Evolutionary conservation across 805 yeast genomes (phyloP).

Genomic region (Suhomyces prunicola): DNA sequence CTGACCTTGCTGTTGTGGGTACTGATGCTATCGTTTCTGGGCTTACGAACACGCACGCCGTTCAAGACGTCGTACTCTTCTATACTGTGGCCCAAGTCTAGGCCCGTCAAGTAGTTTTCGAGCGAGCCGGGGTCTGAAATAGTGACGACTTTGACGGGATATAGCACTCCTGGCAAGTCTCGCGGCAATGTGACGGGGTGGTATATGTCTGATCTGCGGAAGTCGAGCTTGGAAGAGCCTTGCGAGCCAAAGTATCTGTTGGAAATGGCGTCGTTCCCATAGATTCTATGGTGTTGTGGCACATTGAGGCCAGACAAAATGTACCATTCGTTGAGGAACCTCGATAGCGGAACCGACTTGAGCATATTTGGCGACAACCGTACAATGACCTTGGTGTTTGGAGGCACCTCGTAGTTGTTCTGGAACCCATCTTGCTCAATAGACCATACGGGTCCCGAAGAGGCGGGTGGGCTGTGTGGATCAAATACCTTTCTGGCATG

Average conservation of each 20-base stretch:
- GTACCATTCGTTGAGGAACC: constrained; percentile 36
- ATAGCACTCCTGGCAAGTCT: constrained; percentile 25
- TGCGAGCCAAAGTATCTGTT: constrained; percentile 11
- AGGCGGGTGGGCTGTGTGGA: not conserved
- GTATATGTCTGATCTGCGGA: not conserved
- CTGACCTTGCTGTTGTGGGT: not conserved
- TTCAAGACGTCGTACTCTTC: not conserved
- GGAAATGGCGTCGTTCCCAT: constrained; percentile 13
- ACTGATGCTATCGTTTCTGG: not conserved
- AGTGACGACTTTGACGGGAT: constrained; percentile 22
- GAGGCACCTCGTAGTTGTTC: not conserved
- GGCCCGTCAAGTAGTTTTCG: not conserved
- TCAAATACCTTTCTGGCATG: constrained; percentile 11
- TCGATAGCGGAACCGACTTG: constrained; percentile 18
- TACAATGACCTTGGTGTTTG: constrained; percentile 15
- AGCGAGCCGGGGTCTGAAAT: constrained; percentile 1
- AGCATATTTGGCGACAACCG: constrained; percentile 24
- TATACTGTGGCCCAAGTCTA: not conserved
- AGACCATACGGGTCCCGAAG: not conserved
- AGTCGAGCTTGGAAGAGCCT: constrained; percentile 2
- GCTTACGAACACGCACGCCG: not conserved
- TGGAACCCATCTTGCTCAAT: not conserved
- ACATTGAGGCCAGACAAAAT: constrained; percentile 23
- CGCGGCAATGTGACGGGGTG: constrained; percentile 25
- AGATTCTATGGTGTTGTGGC: constrained; percentile 14